phyloP scores from a whole-genome alignment of 1,139 yeast genomes.

The Scheffersomyces lignicola region DNA sequence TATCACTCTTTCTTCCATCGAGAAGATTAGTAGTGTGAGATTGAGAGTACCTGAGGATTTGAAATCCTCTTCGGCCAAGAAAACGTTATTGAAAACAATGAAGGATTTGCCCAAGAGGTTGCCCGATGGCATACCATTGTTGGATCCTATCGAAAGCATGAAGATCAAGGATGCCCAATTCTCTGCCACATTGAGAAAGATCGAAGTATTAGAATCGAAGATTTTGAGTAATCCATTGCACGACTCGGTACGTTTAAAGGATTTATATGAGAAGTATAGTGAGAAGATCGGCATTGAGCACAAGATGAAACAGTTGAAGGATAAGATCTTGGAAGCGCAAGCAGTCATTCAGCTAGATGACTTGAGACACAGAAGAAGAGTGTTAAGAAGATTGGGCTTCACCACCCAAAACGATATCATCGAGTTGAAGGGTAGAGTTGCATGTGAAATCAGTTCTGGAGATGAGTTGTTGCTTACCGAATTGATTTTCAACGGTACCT shows the following conservation, averaged over 20 bases:
- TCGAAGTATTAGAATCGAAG: slow-evolving; percentile 78
- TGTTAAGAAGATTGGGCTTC: slow-evolving; percentile 78
- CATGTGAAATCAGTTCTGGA: slow-evolving; percentile 95
- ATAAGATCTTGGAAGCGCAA: slow-evolving; percentile 77
- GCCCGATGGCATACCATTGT: slow-evolving; percentile 83
- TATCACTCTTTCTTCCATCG: slow-evolving; percentile 75
- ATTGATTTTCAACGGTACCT: slow-evolving; percentile 90
- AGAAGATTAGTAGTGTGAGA: slow-evolving; percentile 74
- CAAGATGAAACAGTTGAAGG: slow-evolving; percentile 61
- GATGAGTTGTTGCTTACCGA: slow-evolving; percentile 89
- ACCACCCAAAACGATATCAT: slow-evolving; percentile 82
- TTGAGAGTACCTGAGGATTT: slow-evolving; percentile 80
- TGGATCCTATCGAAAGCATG: slow-evolving; percentile 93
- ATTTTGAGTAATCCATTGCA: slow-evolving; percentile 69
- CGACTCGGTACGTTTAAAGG: slow-evolving; percentile 60
- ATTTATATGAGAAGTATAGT: slow-evolving; percentile 63
- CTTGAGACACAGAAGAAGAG: slow-evolving; percentile 87
- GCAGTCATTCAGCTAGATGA: slow-evolving; percentile 94
- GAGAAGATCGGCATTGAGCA: slow-evolving; percentile 61
- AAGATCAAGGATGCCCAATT: slow-evolving; percentile 83
- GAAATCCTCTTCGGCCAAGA: slow-evolving; percentile 67
- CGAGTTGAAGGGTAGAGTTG: slow-evolving; percentile 91
- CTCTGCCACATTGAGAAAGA: slow-evolving; percentile 65
- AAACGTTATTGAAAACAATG: slow-evolving; percentile 73
- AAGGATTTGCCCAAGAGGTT: slow-evolving; percentile 78